Conservation (phyloP, 2,329 filamentous ascomycete species). For the Trematosphaeria pertusa region DNA sequence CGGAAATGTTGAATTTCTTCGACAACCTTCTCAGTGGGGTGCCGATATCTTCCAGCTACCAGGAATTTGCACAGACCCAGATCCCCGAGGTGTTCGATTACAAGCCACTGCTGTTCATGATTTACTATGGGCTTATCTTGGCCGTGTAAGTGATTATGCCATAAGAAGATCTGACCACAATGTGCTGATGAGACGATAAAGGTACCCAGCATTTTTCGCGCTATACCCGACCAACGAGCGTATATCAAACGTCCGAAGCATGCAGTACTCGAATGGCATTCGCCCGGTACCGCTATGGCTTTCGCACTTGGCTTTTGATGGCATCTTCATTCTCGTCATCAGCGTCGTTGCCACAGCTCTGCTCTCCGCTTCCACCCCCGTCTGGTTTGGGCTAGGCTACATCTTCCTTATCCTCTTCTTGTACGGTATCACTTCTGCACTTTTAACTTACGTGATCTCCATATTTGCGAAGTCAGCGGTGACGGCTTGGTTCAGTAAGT, state of each 20-base stretch:
- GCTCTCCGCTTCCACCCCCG: slow-evolving; percentile 60
- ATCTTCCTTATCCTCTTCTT: slow-evolving; percentile 80
- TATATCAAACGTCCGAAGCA: slow-evolving; percentile 75
- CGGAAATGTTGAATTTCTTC: slow-evolving; percentile 26
- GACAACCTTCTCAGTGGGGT: slow-evolving; percentile 24
- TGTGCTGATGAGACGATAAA: slow-evolving; percentile 75
- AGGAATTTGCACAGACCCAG: slow-evolving; percentile 17
- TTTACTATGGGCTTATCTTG: slow-evolving; percentile 75
- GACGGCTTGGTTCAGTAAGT: slow-evolving; percentile 65
- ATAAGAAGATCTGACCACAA: slow-evolving; percentile 84
- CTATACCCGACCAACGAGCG: slow-evolving; percentile 85
- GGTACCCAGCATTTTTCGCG: slow-evolving; percentile 83
- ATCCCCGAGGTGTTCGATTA: slow-evolving; percentile 33
- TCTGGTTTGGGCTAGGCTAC: slow-evolving; percentile 80
- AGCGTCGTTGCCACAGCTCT: slow-evolving; percentile 71
- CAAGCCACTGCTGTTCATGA: slow-evolving; percentile 61
- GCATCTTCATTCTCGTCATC: slow-evolving; percentile 70
- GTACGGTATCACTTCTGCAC: slow-evolving; percentile 77
- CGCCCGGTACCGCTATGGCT: slow-evolving; percentile 81
- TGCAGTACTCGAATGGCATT: slow-evolving; percentile 91
- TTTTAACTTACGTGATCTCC: slow-evolving; percentile 80
- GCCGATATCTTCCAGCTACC: slow-evolving; percentile 25
- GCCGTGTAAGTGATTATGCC: slow-evolving; percentile 69
- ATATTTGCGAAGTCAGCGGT: slow-evolving; percentile 75
- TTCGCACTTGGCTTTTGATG: slow-evolving; percentile 81